Conservation (phyloP, 73 alveolate genomes). For the Halteria grandinella region DNA sequence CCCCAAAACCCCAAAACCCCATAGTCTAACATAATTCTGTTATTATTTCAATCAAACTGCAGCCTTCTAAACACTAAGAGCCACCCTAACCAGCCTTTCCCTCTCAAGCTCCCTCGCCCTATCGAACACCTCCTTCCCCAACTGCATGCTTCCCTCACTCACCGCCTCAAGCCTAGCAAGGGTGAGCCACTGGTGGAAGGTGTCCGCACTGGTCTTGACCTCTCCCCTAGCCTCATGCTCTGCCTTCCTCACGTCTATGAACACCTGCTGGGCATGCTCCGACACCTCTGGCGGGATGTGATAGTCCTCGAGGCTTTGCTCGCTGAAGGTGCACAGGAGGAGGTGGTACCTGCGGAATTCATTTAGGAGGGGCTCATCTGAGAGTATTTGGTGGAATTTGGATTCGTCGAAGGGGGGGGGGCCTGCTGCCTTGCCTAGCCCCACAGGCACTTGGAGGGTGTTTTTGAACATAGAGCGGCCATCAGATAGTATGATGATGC, state of each 20-base stretch:
- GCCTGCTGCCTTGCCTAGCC: no score
- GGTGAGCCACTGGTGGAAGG: conserved; percentile 27
- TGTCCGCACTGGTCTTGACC: conserved; percentile 23
- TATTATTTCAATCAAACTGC: no score
- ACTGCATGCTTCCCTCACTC: conserved; percentile 11
- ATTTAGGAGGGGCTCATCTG: conserved; percentile 15
- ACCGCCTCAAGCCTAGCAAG: conserved; percentile 28
- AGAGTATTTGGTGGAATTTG: conserved; percentile 1
- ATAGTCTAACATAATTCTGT: no score
- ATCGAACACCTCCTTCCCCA: neutral
- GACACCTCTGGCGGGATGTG: conserved; percentile 46
- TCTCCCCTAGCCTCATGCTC: conserved; percentile 10
- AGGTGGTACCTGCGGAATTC: conserved; percentile 12
- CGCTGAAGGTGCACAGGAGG: neutral
- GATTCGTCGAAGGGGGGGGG: conserved; percentile 3
- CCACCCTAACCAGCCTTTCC: no score
- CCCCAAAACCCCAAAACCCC: no score
- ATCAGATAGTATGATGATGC: conserved; percentile 44
- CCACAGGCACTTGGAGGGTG: conserved; percentile 21
- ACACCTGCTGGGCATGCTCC: conserved; percentile 21
- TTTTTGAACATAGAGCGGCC: conserved; percentile 60
- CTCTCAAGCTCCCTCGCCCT: conserved; percentile 25
- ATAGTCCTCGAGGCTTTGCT: conserved; percentile 1
- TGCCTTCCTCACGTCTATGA: conserved; percentile 28
- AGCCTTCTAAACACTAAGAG: no score